phyloP scores from a whole-genome alignment of 108 stramenopile species.

The Conticribra guillardii region DNA sequence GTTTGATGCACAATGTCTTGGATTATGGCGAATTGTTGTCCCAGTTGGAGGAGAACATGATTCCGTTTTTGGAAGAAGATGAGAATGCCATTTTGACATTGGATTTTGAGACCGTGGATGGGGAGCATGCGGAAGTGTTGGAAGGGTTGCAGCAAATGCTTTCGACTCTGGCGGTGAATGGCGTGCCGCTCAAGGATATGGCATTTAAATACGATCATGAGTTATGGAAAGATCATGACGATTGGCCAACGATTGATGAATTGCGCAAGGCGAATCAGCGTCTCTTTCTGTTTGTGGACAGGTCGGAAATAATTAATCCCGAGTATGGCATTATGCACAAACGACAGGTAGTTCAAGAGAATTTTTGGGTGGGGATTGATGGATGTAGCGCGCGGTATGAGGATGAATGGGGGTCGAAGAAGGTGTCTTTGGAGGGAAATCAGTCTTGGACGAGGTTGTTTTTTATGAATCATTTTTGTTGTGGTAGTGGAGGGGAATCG shows the following conservation, averaged over 20 bases:
- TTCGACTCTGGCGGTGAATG: constrained; percentile 14
- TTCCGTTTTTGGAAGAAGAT: constrained; percentile 37
- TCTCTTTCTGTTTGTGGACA: constrained; percentile 10
- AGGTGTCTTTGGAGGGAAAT: neutral
- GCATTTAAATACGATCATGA: constrained; percentile 7
- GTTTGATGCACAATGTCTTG: constrained; percentile 22
- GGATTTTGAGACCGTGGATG: constrained; percentile 23
- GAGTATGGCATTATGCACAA: constrained; percentile 15
- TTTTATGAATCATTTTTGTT: constrained; percentile 20
- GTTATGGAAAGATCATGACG: neutral
- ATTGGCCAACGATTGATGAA: constrained; percentile 17
- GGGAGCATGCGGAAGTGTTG: constrained; percentile 8
- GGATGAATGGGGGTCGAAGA: constrained; percentile 2
- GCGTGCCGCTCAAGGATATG: constrained; percentile 8
- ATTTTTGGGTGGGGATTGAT: constrained; percentile 17
- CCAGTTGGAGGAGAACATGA: constrained; percentile 20
- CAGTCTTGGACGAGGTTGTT: constrained; percentile 15
- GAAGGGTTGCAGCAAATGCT: constrained; percentile 2
- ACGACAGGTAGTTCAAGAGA: neutral
- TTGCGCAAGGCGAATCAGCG: constrained; percentile 6
- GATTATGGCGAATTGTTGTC: constrained; percentile 23
- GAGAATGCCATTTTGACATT: constrained; percentile 27
- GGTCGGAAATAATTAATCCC: neutral
- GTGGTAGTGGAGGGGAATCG: neutral
- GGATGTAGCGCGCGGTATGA: constrained; percentile 4